Conservation (phyloP, 495 filamentous ascomycete genomes). For the Podospora pseudopauciseta region DNA sequence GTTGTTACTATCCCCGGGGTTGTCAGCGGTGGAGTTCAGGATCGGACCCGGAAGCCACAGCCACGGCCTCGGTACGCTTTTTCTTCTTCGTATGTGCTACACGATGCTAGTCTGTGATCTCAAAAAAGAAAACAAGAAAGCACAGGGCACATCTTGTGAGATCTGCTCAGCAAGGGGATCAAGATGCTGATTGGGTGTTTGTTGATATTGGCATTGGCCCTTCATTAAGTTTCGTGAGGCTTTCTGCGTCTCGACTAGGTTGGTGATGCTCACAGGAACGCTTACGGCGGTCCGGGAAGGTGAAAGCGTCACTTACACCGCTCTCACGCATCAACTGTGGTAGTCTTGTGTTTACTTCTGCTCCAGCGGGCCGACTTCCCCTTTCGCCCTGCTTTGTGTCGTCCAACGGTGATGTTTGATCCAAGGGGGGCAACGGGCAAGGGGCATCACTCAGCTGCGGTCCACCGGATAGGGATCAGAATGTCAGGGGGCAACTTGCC, state of each 20-base stretch:
- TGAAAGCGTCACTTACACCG: neutral
- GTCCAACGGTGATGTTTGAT: neutral
- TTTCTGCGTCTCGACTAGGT: neutral
- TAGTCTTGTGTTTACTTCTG: neutral
- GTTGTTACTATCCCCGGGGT: neutral
- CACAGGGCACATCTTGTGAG: neutral
- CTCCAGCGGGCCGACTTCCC: neutral
- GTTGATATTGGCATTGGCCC: neutral
- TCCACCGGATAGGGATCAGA: neutral
- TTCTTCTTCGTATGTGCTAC: neutral
- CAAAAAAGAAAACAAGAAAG: neutral
- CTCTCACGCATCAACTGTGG: neutral
- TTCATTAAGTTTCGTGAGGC: neutral
- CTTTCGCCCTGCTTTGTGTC: neutral
- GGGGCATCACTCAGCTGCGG: too few relatives aligned
- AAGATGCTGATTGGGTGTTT: neutral
- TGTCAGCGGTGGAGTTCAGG: neutral
- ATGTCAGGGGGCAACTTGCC: neutral
- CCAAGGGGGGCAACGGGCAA: neutral
- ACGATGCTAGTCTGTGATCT: neutral
- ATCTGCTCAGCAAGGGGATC: neutral
- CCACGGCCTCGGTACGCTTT: neutral
- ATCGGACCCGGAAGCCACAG: neutral
- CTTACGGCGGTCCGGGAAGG: neutral
- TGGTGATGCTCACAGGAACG: neutral